These are phyloP conservation scores for Favolaschia claudopus DNA, from an alignment of 768 basidiomycete species.

Conservation along the genomic window DNA sequence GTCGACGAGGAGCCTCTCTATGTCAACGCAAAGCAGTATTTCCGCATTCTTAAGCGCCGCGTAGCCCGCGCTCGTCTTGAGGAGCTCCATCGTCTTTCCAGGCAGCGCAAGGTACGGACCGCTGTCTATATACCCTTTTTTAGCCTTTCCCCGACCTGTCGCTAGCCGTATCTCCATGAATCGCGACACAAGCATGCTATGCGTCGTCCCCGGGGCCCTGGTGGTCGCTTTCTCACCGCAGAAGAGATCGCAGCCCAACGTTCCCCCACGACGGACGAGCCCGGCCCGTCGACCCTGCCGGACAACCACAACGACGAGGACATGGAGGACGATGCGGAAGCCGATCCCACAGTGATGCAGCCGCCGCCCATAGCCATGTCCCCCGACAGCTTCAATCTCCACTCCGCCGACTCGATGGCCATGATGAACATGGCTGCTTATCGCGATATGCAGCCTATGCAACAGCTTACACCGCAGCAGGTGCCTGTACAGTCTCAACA, in stretches of 20 bases:
- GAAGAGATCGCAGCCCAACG: conserved; percentile 93
- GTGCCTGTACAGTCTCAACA: conserved; percentile 24
- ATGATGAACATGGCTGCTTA: conserved; percentile 37
- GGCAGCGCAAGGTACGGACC: conserved; percentile 84
- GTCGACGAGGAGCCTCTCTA: conserved; percentile 98
- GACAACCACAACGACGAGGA: conserved; percentile 51
- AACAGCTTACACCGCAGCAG: conserved; percentile 3
- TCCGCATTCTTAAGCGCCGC: conserved; percentile 95
- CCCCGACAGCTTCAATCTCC: conserved; percentile 36
- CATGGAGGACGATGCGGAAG: conserved; percentile 46
- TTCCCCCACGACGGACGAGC: conserved; percentile 43
- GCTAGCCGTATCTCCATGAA: conserved; percentile 96
- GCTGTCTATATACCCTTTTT: conserved; percentile 13
- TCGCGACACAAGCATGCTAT: conserved; percentile 98
- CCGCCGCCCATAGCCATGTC: conserved; percentile 27
- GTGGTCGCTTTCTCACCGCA: conserved; percentile 96
- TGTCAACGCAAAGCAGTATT: conserved; percentile 99
- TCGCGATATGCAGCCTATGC: conserved; percentile 24
- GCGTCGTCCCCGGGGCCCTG: conserved; percentile 95
- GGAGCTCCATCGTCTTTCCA: conserved; percentile 91
- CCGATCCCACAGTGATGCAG: too few relatives aligned
- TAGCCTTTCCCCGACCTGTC: conserved; percentile 4
- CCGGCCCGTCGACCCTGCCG: conserved; percentile 34
- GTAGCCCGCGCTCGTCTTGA: conserved; percentile 91
- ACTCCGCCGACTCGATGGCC: conserved; percentile 34